phyloP scores from a whole-genome alignment of 2,329 filamentous ascomycete species.

The Pseudogymnoascus sp. region DNA sequence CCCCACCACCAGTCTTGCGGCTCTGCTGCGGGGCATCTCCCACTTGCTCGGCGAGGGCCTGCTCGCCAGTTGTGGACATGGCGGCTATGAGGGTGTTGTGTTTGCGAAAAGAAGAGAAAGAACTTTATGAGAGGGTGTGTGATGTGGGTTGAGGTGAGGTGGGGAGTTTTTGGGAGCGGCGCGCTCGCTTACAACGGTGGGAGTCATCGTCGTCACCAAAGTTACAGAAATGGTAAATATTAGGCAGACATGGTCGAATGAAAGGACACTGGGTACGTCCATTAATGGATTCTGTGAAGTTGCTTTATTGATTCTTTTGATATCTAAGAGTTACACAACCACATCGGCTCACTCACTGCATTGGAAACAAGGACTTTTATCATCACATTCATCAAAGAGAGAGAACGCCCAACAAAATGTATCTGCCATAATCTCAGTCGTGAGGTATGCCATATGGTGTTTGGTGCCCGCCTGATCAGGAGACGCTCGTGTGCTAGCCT shows the following conservation, averaged over 20 bases:
- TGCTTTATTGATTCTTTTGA: not conserved
- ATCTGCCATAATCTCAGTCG: not conserved
- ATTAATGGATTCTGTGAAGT: not conserved
- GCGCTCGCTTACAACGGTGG: not conserved
- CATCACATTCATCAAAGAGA: not conserved
- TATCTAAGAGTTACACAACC: not conserved
- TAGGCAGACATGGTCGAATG: not conserved
- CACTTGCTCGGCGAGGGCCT: not conserved
- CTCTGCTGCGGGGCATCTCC: not conserved
- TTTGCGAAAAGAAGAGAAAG: not conserved
- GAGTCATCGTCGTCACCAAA: not conserved
- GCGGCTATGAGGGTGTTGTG: not conserved
- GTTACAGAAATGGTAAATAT: not conserved
- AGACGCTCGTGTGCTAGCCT: too few relatives aligned
- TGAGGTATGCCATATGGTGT: too few relatives aligned
- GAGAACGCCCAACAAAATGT: not conserved
- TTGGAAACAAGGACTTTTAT: not conserved
- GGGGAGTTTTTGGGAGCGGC: not conserved
- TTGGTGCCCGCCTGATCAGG: too few relatives aligned
- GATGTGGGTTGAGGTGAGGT: not conserved
- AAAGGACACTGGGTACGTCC: not conserved
- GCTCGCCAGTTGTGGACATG: not conserved
- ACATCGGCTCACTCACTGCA: not conserved
- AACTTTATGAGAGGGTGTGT: not conserved
- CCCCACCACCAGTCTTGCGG: slow-evolving; percentile 6